A percentile compares a stretch with the other conserved stretches of the same genome.
Conservation (phyloP, 1,284 basidiomycete genomes). For the Malassezia cuniculi region DNA sequence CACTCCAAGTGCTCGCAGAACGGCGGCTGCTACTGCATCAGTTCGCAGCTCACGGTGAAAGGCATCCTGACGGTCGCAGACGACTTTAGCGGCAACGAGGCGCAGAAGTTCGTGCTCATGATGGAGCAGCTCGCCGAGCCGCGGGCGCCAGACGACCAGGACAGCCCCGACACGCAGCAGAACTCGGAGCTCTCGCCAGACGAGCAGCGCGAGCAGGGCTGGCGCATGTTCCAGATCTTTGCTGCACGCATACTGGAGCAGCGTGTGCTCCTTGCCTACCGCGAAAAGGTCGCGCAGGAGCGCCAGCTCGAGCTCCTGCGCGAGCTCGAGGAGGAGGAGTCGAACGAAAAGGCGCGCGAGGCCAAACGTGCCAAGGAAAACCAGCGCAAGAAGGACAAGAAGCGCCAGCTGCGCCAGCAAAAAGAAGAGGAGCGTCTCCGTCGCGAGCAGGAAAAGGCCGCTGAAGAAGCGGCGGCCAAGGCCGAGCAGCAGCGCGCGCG, state of each 20-base stretch:
- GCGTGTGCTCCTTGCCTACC: conserved; percentile 79
- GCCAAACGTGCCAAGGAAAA: conserved; percentile 89
- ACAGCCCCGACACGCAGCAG: conserved; percentile 14
- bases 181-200: conserved; percentile 47
- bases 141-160: conserved; percentile 47
- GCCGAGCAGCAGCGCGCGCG: conserved; percentile 56
- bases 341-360: conserved; percentile 64
- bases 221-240: conserved; percentile 98
- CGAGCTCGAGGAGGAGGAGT: conserved; percentile 80
- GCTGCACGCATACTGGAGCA: conserved; percentile 99
- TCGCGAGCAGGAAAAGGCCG: conserved; percentile 53
- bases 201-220: conserved; percentile 86
- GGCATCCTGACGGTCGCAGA: conserved; percentile 96
- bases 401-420: conserved; percentile 74
- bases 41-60: conserved; percentile 34
- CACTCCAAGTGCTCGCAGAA: conserved; percentile 10
- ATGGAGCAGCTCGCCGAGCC: conserved; percentile 97
- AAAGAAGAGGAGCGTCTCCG: conserved; percentile 72
- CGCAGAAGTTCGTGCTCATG: conserved; percentile 98
- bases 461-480: conserved; percentile 51
- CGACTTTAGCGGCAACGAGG: conserved; percentile 93
- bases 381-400: conserved; percentile 98
- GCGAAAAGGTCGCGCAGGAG: conserved; percentile 81
- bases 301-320: conserved; percentile 71
- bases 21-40: conserved; percentile 15